A percentile compares a stretch with the other conserved stretches of the same genome.
These are phyloP conservation scores for Fusarium sp. DNA, from an alignment of 2,329 filamentous ascomycete genomes.

Conservation along the genomic window DNA sequence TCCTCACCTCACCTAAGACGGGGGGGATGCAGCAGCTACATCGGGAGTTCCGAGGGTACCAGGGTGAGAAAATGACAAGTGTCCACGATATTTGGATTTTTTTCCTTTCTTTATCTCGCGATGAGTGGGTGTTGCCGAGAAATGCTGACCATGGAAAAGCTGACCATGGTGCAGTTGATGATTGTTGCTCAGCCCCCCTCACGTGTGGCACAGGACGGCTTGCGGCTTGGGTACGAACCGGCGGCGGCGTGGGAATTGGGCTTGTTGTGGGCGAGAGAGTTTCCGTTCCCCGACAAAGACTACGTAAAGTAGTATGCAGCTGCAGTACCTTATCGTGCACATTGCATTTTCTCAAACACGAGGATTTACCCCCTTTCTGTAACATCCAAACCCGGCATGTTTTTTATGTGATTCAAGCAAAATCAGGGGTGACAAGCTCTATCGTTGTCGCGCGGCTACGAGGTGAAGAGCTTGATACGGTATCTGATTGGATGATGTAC, in stretches of 20 bases:
- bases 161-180: slow-evolving; percentile 26
- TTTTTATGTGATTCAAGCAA: slow-evolving; percentile 14
- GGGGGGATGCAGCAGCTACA: neutral
- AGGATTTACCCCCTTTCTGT: slow-evolving; percentile 25
- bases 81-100: slow-evolving; percentile 5
- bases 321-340: slow-evolving; percentile 21
- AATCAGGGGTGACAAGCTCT: slow-evolving; percentile 19
- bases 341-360: slow-evolving; percentile 19
- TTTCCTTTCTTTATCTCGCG: neutral
- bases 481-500: slow-evolving; percentile 27
- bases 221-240: slow-evolving; percentile 11
- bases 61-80: neutral
- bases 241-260: neutral
- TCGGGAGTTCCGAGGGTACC: neutral
- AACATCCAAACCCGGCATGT: slow-evolving; percentile 17
- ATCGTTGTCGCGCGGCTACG: slow-evolving; percentile 47
- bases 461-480: slow-evolving; percentile 15
- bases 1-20: slow-evolving; percentile 15
- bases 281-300: slow-evolving; percentile 13
- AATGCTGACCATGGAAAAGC: slow-evolving; percentile 29
- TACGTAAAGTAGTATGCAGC: neutral
- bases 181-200: slow-evolving; percentile 29
- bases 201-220: slow-evolving; percentile 20
- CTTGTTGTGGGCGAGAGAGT: slow-evolving; percentile 3
- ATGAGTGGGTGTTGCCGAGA: slow-evolving; percentile 27